Evolutionary conservation across 495 filamentous ascomycete species (phyloP).

Genomic region (Paragyromitra xinjiangensis): DNA sequence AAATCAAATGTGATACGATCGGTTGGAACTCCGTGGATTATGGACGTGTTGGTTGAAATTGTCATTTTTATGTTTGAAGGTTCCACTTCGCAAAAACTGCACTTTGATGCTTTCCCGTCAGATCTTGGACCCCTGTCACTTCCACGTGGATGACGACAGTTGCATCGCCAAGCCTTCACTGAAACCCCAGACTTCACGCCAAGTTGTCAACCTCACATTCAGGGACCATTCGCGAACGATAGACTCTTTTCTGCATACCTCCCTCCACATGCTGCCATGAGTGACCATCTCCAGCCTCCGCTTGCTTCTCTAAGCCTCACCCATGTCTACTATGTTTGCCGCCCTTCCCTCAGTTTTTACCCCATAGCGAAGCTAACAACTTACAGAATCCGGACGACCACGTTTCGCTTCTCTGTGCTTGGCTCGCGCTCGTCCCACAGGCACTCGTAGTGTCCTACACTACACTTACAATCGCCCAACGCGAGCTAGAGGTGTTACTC

Average conservation of each 20-base stretch:
- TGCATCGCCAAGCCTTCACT: conserved; percentile 32
- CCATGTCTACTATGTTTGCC: conserved; percentile 92
- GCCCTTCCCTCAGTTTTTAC: neutral
- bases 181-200: neutral
- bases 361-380: conserved; percentile 34
- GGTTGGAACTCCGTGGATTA: neutral
- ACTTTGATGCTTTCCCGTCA: conserved; percentile 17
- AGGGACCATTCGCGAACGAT: conserved; percentile 3
- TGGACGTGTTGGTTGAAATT: neutral
- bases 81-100: neutral
- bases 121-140: conserved; percentile 1
- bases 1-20: conserved; percentile 18
- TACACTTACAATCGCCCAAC: conserved; percentile 85
- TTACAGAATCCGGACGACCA: conserved; percentile 85
- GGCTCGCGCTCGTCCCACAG: conserved; percentile 91
- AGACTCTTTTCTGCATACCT: neutral
- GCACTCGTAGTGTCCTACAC: conserved; percentile 87
- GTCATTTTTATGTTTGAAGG: neutral
- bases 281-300: conserved; percentile 64
- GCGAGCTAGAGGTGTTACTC: conserved; percentile 87
- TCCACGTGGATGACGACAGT: conserved; percentile 27
- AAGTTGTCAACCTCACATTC: conserved; percentile 8
- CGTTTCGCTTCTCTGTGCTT: conserved; percentile 86
- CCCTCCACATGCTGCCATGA: conserved; percentile 19
- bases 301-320: conserved; percentile 91